These are phyloP conservation scores for Chimonanthus praecox DNA, from an alignment of 164 flowering plant species.

Conservation along the genomic window DNA sequence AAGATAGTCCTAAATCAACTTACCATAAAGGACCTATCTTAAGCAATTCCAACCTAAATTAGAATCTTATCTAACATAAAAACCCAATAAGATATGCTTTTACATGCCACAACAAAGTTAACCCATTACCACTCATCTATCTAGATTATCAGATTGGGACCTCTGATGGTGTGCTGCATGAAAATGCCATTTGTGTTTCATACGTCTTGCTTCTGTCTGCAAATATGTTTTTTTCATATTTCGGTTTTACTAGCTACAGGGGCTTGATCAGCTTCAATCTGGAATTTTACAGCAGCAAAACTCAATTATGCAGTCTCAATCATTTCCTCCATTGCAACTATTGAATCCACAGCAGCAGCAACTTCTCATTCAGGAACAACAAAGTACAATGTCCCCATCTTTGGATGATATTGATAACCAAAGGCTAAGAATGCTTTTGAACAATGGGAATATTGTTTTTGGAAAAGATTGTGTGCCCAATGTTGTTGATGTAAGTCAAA, in stretches of 20 bases:
- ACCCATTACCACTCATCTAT: too few relatives aligned
- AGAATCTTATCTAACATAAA: too few relatives aligned
- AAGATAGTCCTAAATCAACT: too few relatives aligned
- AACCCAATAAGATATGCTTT: too few relatives aligned
- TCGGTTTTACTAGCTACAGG: constrained; percentile 28
- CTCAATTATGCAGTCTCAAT: constrained; percentile 78
- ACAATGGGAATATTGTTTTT: constrained; percentile 45
- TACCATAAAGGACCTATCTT: too few relatives aligned
- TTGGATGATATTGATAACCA: constrained; percentile 67
- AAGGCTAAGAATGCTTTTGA: constrained; percentile 76
- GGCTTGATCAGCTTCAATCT: constrained; percentile 69
- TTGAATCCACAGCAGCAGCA: constrained; percentile 73
- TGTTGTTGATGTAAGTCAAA: constrained; percentile 68
- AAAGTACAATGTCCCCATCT: constrained; percentile 71
- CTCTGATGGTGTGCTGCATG: background rate
- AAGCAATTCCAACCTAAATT: too few relatives aligned
- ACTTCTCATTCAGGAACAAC: constrained; percentile 74
- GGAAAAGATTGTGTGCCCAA: constrained; percentile 73
- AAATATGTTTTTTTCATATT: background rate
- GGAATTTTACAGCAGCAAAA: constrained; percentile 91
- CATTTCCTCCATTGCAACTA: constrained; percentile 86
- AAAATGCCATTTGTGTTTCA: background rate
- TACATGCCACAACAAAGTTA: too few relatives aligned
- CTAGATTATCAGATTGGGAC: too few relatives aligned
- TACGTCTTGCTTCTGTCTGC: background rate